A percentile compares a stretch with the other conserved stretches of the same genome.
Conservation (phyloP, 1,284 basidiomycete genomes). For the Irpex lacteus region DNA sequence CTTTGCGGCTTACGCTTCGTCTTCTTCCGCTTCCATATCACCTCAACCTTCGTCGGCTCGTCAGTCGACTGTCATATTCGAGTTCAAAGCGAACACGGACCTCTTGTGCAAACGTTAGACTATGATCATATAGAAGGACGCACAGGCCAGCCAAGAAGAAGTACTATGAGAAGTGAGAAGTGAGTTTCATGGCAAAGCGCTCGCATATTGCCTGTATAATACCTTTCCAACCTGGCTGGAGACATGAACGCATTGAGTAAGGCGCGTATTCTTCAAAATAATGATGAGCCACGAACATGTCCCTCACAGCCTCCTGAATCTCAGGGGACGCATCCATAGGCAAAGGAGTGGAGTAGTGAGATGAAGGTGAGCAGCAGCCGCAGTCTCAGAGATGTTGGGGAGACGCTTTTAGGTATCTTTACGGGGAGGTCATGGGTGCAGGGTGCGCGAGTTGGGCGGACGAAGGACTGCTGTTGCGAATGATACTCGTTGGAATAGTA, state of each 20-base stretch:
- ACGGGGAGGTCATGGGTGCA: neutral
- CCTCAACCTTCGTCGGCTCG: neutral
- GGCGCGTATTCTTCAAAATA: neutral
- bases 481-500: no score
- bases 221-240: neutral
- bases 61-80: neutral
- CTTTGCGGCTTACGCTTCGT: neutral
- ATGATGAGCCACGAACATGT: neutral
- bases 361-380: neutral
- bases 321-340: neutral
- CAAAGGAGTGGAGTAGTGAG: neutral
- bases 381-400: neutral
- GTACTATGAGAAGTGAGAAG: neutral
- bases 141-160: neutral
- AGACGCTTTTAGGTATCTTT: neutral
- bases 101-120: neutral
- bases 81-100: neutral
- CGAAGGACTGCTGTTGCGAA: neutral
- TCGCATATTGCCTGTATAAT: neutral
- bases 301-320: neutral
- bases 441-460: neutral
- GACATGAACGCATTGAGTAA: neutral
- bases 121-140: neutral
- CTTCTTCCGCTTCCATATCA: constrained; percentile 1
- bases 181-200: no score